Percentiles rank a stretch among this genome's conserved stretches.
phyloP scores from a whole-genome alignment of 2,329 filamentous ascomycete species.

The Fulvia fulva region DNA sequence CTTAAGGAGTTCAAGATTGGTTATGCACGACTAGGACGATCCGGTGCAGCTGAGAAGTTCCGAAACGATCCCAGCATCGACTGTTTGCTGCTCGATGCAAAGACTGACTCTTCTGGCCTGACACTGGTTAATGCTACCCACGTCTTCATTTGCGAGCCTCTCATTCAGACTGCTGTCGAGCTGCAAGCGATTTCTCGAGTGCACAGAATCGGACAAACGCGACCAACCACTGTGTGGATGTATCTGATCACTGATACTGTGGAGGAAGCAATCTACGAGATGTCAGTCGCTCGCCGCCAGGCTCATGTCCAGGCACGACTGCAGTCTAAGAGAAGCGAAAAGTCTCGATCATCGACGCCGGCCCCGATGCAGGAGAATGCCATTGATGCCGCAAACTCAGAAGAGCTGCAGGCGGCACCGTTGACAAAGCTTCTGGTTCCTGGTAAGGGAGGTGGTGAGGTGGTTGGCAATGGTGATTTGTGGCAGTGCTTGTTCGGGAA shows the following conservation, averaged over 20 bases:
- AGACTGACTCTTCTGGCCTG: conserved; percentile 80
- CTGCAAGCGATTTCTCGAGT: conserved; percentile 93
- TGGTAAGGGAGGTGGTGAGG: conserved; percentile 69
- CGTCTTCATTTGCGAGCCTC: conserved; percentile 89
- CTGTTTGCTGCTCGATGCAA: conserved; percentile 84
- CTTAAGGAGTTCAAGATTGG: conserved; percentile 70
- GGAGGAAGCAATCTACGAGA: conserved; percentile 84
- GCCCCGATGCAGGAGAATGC: conserved; percentile 47
- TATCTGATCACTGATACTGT: conserved; percentile 89
- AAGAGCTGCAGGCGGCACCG: conserved; percentile 72
- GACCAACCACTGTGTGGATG: conserved; percentile 89
- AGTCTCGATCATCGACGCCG: conserved; percentile 30
- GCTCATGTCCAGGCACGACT: conserved; percentile 60
- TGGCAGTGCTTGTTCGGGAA: conserved; percentile 85
- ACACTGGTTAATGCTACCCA: conserved; percentile 92
- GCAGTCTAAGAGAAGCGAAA: conserved; percentile 22
- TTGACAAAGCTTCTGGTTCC: conserved; percentile 68
- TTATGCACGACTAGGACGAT: conserved; percentile 64
- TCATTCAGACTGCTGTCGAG: conserved; percentile 90
- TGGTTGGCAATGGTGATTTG: conserved; percentile 72
- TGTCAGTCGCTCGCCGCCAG: conserved; percentile 74
- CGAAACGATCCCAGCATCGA: conserved; percentile 69
- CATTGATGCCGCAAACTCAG: conserved; percentile 78
- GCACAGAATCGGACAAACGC: conserved; percentile 85
- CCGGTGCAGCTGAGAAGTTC: conserved; percentile 69